These are phyloP conservation scores for Logfia minima DNA, from an alignment of 129 eudicot species.

Conservation along the genomic window DNA sequence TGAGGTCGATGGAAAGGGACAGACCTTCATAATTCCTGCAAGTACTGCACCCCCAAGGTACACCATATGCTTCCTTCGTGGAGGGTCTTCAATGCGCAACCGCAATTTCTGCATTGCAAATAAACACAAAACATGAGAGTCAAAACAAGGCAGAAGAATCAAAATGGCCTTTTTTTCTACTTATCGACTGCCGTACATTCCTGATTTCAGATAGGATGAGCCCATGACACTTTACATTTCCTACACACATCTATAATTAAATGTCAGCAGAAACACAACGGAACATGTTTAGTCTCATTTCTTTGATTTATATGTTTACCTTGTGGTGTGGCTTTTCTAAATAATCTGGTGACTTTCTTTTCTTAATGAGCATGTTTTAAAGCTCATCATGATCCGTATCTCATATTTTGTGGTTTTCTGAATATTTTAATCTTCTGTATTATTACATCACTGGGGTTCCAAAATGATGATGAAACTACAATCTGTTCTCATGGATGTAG, in stretches of 20 bases:
- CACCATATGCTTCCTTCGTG: constrained; percentile 99
- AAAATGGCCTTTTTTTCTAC: not conserved
- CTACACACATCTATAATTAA: not conserved
- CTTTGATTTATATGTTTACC: not conserved
- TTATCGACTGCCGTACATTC: constrained; percentile 5
- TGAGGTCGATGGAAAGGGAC: constrained; percentile 11
- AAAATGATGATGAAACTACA: not conserved
- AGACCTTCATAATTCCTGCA: constrained; percentile 98
- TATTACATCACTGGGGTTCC: not conserved
- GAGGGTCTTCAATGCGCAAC: constrained; percentile 95
- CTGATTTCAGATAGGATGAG: constrained; percentile 2
- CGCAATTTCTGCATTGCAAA: constrained; percentile 61
- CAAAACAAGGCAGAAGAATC: not conserved
- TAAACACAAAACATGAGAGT: constrained; percentile 20
- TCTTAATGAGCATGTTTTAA: not conserved
- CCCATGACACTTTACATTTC: constrained; percentile 8
- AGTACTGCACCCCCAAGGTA: constrained; percentile 99
- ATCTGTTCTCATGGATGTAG: not conserved
- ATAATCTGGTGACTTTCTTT: not conserved
- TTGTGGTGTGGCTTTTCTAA: constrained; percentile 2
- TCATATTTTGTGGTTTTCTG: not conserved
- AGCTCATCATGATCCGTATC: not conserved
- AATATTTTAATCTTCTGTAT: not conserved
- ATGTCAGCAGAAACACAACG: constrained; percentile 8
- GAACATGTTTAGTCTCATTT: not conserved